Percentiles rank a stretch among this genome's conserved stretches.
phyloP scores from a whole-genome alignment of 164 flowering plant genomes.

The Paratinospora sagittata region DNA sequence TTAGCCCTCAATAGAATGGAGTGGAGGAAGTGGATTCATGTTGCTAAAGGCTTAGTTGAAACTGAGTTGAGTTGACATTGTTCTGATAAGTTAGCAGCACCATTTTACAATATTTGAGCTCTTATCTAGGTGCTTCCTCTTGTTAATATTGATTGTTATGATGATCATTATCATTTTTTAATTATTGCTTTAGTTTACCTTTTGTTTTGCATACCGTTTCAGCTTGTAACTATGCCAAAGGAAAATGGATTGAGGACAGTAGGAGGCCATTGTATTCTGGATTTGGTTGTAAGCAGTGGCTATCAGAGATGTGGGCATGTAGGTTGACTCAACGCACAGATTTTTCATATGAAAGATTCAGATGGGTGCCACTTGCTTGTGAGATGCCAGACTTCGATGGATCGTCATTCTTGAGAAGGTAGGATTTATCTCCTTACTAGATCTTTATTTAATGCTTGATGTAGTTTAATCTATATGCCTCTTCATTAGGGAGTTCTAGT shows the following conservation, averaged over 20 bases:
- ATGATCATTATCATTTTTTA: neutral
- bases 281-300: constrained; percentile 65
- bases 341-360: constrained; percentile 61
- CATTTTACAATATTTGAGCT: neutral
- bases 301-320: constrained; percentile 85
- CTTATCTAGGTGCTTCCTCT: too few relatives aligned
- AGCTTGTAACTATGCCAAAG: constrained; percentile 72
- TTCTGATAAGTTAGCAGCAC: too few relatives aligned
- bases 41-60: too few relatives aligned
- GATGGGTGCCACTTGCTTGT: constrained; percentile 68
- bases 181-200: neutral
- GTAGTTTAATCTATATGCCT: neutral
- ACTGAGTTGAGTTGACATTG: too few relatives aligned
- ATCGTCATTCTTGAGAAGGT: constrained; percentile 58
- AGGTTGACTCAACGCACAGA: constrained; percentile 68
- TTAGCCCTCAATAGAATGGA: too few relatives aligned
- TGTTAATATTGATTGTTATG: neutral
- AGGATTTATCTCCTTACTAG: constrained; percentile 1
- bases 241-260: constrained; percentile 68
- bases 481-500: neutral
- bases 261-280: constrained; percentile 68
- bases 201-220: constrained; percentile 17
- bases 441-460: neutral
- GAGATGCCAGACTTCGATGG: constrained; percentile 50
- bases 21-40: too few relatives aligned